Evolutionary conservation across 2,329 filamentous ascomycete species (phyloP).

Genomic region (Aspergillus puulaauensis): DNA sequence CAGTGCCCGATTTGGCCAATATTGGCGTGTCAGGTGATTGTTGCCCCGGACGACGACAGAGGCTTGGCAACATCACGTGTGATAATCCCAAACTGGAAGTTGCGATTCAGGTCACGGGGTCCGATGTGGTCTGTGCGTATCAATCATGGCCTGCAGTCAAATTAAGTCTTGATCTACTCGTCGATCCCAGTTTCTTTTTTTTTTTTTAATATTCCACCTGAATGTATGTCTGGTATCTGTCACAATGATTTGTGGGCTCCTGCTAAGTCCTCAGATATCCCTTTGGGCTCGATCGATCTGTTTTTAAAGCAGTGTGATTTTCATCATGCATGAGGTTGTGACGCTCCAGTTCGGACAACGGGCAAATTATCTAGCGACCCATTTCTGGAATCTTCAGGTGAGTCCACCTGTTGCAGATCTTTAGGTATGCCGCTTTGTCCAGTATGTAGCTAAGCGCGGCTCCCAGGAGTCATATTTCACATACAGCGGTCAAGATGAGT

Average conservation of each 20-base stretch:
- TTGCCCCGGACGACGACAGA: constrained; percentile 30
- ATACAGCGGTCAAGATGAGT: constrained; percentile 67
- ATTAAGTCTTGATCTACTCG: not conserved
- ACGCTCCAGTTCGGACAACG: constrained; percentile 91
- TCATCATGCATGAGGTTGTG: constrained; percentile 84
- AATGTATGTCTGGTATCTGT: constrained; percentile 5
- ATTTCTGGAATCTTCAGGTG: constrained; percentile 97
- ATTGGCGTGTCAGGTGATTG: constrained; percentile 26
- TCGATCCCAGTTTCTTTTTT: not conserved
- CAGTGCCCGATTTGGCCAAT: constrained; percentile 21
- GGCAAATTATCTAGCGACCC: constrained; percentile 89
- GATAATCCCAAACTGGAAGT: constrained; percentile 5
- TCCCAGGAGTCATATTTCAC: constrained; percentile 96
- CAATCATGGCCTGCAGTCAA: not conserved
- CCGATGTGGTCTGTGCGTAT: constrained; percentile 7
- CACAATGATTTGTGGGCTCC: not conserved
- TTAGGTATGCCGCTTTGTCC: not conserved
- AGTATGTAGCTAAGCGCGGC: not conserved
- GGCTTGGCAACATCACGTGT: constrained; percentile 24
- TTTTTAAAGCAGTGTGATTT: not conserved
- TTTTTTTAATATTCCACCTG: not conserved
- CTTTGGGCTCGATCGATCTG: not conserved
- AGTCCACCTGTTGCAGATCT: not conserved
- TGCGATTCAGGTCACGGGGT: not conserved
- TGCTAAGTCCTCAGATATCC: constrained; percentile 4